phyloP scores from a whole-genome alignment of 441 rosid genomes.

The Cnidoscolus chayamansa region DNA sequence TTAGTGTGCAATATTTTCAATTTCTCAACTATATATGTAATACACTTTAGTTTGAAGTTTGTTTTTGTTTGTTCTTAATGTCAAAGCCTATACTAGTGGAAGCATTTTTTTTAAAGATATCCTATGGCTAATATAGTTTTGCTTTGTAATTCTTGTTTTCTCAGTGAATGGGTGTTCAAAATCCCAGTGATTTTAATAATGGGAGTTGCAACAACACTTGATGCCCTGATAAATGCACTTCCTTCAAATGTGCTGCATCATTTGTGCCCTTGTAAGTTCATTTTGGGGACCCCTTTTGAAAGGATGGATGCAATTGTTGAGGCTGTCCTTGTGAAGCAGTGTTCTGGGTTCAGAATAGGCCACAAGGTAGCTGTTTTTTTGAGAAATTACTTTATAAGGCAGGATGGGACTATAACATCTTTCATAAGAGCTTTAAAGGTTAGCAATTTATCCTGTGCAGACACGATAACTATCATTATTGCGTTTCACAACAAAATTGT shows the following conservation, averaged over 20 bases:
- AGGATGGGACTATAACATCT: slow-evolving; percentile 86
- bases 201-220: slow-evolving; percentile 88
- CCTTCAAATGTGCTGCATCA: slow-evolving; percentile 59
- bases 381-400: slow-evolving; percentile 71
- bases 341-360: slow-evolving; percentile 70
- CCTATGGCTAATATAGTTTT: slow-evolving; percentile 6
- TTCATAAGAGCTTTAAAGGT: slow-evolving; percentile 89
- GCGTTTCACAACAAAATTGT: slow-evolving; percentile 2
- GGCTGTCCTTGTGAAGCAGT: slow-evolving; percentile 71
- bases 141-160: slow-evolving; percentile 16
- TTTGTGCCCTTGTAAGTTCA: slow-evolving; percentile 62
- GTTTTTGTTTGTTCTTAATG: not conserved
- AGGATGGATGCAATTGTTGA: slow-evolving; percentile 81
- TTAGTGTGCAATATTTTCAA: not conserved
- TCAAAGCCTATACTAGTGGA: not conserved
- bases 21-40: not conserved
- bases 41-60: not conserved
- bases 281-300: slow-evolving; percentile 69
- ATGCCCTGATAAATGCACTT: slow-evolving; percentile 60
- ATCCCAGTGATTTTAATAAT: slow-evolving; percentile 71
- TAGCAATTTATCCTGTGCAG: slow-evolving; percentile 21
- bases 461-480: slow-evolving; percentile 3
- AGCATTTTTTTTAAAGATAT: not conserved
- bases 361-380: slow-evolving; percentile 67
- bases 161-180: slow-evolving; percentile 85